A percentile compares a stretch with the other conserved stretches of the same genome.
Conservation (phyloP, 2,329 filamentous ascomycete species). For the Biscogniauxia marginata region DNA sequence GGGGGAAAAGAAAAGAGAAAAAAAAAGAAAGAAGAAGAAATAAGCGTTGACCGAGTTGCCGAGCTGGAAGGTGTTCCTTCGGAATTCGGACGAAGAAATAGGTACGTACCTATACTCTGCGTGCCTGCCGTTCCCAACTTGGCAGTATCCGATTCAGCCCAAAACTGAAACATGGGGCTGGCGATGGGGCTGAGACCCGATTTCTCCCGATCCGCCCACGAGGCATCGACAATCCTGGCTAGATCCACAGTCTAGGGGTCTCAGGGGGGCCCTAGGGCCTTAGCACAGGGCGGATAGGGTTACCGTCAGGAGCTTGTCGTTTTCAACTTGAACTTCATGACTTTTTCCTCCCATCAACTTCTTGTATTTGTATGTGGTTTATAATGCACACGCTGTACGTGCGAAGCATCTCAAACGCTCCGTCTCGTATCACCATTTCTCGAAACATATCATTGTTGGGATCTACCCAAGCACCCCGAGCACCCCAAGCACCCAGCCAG, state of each 20-base stretch:
- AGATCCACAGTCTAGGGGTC: background rate
- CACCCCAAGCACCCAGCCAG: background rate
- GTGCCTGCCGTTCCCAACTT: too few relatives aligned
- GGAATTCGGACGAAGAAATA: conserved; percentile 1
- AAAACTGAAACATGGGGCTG: background rate
- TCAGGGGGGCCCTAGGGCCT: background rate
- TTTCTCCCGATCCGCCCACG: conserved; percentile 2
- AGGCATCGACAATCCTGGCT: background rate
- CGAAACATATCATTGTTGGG: background rate
- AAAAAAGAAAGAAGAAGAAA: background rate
- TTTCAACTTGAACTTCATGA: background rate
- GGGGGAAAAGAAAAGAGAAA: background rate
- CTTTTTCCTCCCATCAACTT: background rate
- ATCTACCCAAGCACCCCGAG: background rate
- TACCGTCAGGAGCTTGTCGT: background rate
- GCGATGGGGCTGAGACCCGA: conserved; percentile 1
- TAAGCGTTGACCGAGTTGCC: background rate
- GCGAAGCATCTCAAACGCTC: too few relatives aligned
- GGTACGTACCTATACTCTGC: background rate
- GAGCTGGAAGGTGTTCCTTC: background rate
- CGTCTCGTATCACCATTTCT: background rate
- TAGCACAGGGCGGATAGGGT: background rate
- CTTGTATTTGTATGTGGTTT: too few relatives aligned
- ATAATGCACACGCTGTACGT: too few relatives aligned
- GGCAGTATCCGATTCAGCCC: background rate